These are phyloP conservation scores for Excoecaria agallocha DNA, from an alignment of 345 rosid genomes.

Conservation along the genomic window DNA sequence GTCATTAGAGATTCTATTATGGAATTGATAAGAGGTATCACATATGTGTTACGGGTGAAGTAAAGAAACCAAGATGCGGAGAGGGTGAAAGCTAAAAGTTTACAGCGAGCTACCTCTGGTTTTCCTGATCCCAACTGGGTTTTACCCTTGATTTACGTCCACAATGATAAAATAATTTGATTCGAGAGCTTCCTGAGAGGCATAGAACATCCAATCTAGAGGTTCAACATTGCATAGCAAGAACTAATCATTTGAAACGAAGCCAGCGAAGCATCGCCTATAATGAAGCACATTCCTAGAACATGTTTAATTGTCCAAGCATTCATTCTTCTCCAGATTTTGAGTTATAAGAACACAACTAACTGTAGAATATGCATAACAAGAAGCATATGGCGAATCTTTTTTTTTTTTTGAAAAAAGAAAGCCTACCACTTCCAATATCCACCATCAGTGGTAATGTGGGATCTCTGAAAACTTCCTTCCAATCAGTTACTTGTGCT, in stretches of 20 bases:
- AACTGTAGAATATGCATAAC: background rate
- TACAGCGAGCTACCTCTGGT: background rate
- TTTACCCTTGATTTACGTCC: background rate
- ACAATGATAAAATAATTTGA: background rate
- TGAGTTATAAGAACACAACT: background rate
- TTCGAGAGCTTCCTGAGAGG: background rate
- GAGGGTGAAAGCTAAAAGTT: background rate
- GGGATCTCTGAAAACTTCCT: slow-evolving; percentile 66
- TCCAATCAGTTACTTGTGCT: slow-evolving; percentile 69
- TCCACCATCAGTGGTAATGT: slow-evolving; percentile 87
- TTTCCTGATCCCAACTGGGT: background rate
- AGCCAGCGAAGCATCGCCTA: background rate
- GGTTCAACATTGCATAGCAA: background rate
- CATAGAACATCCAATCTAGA: background rate
- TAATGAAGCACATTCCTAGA: background rate
- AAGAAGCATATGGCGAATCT: background rate
- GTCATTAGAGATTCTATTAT: background rate
- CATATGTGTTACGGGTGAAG: background rate
- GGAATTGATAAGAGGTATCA: background rate
- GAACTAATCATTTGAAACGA: background rate
- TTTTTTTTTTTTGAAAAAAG: background rate
- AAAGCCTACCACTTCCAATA: slow-evolving; percentile 78
- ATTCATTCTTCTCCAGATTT: background rate
- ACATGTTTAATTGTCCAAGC: background rate
- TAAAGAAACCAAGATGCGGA: no score